phyloP scores from a whole-genome alignment of 2,329 filamentous ascomycete species.

The Pseudocercospora macadamiae region DNA sequence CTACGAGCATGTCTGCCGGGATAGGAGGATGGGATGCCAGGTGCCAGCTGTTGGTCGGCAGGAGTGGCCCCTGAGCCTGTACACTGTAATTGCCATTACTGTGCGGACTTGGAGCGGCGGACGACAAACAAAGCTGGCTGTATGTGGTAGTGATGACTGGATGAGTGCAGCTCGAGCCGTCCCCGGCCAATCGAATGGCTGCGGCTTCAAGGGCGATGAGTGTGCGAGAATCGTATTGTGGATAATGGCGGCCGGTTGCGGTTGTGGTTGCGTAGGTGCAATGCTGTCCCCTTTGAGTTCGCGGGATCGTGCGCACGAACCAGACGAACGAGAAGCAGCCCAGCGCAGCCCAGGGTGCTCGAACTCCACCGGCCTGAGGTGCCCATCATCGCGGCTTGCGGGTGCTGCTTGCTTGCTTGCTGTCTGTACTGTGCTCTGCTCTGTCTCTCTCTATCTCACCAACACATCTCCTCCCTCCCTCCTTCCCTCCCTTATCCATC shows the following conservation, averaged over 20 bases:
- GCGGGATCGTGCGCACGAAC: not conserved
- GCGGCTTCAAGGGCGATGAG: not conserved
- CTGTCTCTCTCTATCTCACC: not conserved
- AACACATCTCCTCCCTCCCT: not conserved
- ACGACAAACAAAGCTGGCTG: not conserved
- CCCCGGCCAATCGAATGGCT: not conserved
- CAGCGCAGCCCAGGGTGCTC: not conserved
- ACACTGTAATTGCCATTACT: not conserved
- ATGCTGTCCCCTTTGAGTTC: slow-evolving; percentile 3
- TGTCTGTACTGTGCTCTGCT: not conserved
- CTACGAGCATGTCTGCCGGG: not conserved
- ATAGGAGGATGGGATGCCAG: not conserved
- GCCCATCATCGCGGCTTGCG: not conserved
- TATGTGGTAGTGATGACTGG: not conserved
- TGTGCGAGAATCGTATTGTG: not conserved
- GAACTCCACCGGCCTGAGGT: not conserved
- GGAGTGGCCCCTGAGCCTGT: not conserved
- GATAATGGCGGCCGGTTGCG: too few relatives aligned
- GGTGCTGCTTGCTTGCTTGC: not conserved
- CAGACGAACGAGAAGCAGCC: too few relatives aligned
- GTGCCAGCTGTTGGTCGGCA: slow-evolving; percentile 1
- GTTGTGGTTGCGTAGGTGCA: not conserved
- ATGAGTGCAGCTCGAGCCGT: not conserved
- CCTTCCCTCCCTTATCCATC: not conserved
- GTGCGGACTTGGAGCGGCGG: slow-evolving; percentile 1